Percentiles rank a stretch among this genome's conserved stretches.
Conservation (phyloP, 164 flowering plant genomes). For the Hamamelis virginiana region DNA sequence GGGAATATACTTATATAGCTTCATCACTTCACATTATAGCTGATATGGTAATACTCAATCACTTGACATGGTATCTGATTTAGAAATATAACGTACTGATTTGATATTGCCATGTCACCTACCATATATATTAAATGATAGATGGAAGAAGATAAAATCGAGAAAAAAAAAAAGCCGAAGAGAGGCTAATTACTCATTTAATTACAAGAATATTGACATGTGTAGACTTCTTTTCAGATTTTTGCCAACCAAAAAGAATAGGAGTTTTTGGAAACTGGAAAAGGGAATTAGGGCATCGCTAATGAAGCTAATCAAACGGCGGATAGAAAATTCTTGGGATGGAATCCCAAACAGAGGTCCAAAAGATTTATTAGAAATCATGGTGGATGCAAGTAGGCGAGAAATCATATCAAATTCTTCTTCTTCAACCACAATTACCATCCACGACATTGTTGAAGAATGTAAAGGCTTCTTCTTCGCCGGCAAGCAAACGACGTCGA, state of each 20-base stretch:
- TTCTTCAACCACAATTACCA: slow-evolving; percentile 37
- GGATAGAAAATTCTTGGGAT: slow-evolving; percentile 18
- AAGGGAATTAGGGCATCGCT: slow-evolving; percentile 60
- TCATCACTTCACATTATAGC: too few relatives aligned
- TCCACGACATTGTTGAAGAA: slow-evolving; percentile 81
- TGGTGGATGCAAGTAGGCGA: slow-evolving; percentile 41
- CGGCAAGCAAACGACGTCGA: slow-evolving; percentile 89
- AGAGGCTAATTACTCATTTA: too few relatives aligned
- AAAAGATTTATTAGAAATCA: slow-evolving; percentile 56
- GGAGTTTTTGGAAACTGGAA: slow-evolving; percentile 67
- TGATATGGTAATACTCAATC: too few relatives aligned
- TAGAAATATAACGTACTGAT: too few relatives aligned
- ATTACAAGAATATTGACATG: background rate
- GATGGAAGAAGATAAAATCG: too few relatives aligned
- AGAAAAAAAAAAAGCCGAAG: too few relatives aligned
- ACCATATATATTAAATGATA: too few relatives aligned
- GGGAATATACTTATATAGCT: too few relatives aligned
- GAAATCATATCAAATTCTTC: background rate
- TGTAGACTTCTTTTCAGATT: slow-evolving; percentile 36
- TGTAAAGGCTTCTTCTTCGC: slow-evolving; percentile 96
- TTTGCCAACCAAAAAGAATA: slow-evolving; percentile 68
- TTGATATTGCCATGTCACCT: too few relatives aligned
- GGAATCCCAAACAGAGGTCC: slow-evolving; percentile 7
- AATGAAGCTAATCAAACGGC: slow-evolving; percentile 48
- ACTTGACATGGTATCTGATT: too few relatives aligned